phyloP scores from a whole-genome alignment of 1,284 basidiomycete genomes.

The Tausonia pullulans region DNA sequence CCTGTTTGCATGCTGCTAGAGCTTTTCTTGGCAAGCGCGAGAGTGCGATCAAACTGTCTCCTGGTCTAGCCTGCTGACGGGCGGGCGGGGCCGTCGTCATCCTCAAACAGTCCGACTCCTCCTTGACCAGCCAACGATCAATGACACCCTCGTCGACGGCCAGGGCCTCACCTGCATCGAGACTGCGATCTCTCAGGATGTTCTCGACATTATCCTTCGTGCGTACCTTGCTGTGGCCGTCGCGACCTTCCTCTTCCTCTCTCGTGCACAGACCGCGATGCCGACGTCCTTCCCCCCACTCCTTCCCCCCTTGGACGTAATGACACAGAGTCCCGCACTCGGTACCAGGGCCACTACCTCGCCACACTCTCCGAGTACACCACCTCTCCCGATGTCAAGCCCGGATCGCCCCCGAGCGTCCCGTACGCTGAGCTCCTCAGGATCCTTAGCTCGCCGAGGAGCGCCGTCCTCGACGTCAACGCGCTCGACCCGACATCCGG shows the following conservation, averaged over 20 bases:
- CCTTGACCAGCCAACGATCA: constrained; percentile 62
- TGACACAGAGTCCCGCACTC: neutral
- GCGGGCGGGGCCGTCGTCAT: too few relatives aligned
- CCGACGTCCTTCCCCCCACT: neutral
- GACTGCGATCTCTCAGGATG: constrained; percentile 48
- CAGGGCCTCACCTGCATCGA: constrained; percentile 63
- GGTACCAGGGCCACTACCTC: constrained; percentile 64
- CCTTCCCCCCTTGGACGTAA: neutral
- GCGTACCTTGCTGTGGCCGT: constrained; percentile 21
- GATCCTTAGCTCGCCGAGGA: constrained; percentile 22
- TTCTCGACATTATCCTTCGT: constrained; percentile 67
- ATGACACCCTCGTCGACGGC: constrained; percentile 65
- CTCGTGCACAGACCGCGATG: neutral
- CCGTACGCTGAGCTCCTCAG: constrained; percentile 19
- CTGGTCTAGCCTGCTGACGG: neutral
- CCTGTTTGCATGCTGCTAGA: neutral
- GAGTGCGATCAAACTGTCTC: neutral
- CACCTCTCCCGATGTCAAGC: constrained; percentile 41
- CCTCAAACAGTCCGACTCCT: constrained; percentile 44
- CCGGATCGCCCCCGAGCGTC: constrained; percentile 12
- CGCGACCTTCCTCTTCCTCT: neutral
- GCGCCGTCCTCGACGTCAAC: constrained; percentile 33
- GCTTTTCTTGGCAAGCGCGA: too few relatives aligned
- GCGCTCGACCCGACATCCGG: constrained; percentile 62
- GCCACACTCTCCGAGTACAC: constrained; percentile 62